phyloP scores from a whole-genome alignment of 306 rosid genomes.

The Cucumis sativus region Cucumber_9930_V3 NC_026660.2:21404001-21404500 shows the following conservation, averaged over 20 bases:
- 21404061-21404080: constrained; percentile 1
- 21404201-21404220: neutral
- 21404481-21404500: neutral
- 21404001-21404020: neutral
- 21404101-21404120: neutral
- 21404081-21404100: neutral
- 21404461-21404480: neutral
- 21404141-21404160: neutral
- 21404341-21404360: neutral
- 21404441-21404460: neutral
- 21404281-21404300: neutral
- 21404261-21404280: neutral
- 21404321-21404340: neutral
- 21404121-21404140: neutral
- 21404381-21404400: neutral
- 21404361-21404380: neutral
- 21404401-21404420: neutral
- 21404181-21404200: neutral
- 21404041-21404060: neutral
- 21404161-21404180: neutral
- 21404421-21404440: neutral
- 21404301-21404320: neutral
- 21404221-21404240: neutral
- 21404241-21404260: constrained; percentile 8
- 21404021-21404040: neutral